phyloP scores from a whole-genome alignment of 768 basidiomycete genomes.

The Mycena floridula region DNA sequence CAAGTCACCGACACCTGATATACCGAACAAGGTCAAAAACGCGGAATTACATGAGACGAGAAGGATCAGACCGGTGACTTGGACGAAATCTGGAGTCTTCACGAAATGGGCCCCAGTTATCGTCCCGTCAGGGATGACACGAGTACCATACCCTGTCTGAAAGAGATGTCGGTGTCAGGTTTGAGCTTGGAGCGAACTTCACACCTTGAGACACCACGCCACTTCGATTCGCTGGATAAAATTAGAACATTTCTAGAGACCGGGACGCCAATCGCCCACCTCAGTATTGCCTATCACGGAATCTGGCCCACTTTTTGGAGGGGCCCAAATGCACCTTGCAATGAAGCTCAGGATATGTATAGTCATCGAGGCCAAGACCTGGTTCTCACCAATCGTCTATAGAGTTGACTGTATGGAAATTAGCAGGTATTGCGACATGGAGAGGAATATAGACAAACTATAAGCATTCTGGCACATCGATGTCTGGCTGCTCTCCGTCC shows the following conservation, averaged over 20 bases:
- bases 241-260: too few species aligned
- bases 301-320: slow-evolving; percentile 42
- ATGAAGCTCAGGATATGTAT: slow-evolving; percentile 13
- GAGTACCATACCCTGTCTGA: slow-evolving; percentile 54
- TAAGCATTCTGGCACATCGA: slow-evolving; percentile 66
- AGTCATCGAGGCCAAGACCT: slow-evolving; percentile 21
- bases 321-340: slow-evolving; percentile 49
- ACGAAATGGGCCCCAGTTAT: slow-evolving; percentile 31
- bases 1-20: slow-evolving; percentile 43
- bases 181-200: slow-evolving; percentile 1
- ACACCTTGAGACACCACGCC: slow-evolving; percentile 37
- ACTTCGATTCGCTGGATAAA: slow-evolving; percentile 31
- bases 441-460: slow-evolving; percentile 29
- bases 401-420: slow-evolving; percentile 40
- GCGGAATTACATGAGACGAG: not conserved
- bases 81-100: slow-evolving; percentile 55
- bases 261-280: slow-evolving; percentile 24
- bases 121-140: slow-evolving; percentile 48
- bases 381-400: slow-evolving; percentile 49
- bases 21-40: too few species aligned
- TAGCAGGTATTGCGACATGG: not conserved
- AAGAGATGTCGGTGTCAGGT: slow-evolving; percentile 11
- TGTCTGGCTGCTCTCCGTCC: slow-evolving; percentile 43
- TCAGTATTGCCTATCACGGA: slow-evolving; percentile 58
- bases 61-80: slow-evolving; percentile 38